Evolutionary conservation across 495 filamentous ascomycete species (phyloP).

Genomic region (Podospora pseudopauciseta): DNA sequence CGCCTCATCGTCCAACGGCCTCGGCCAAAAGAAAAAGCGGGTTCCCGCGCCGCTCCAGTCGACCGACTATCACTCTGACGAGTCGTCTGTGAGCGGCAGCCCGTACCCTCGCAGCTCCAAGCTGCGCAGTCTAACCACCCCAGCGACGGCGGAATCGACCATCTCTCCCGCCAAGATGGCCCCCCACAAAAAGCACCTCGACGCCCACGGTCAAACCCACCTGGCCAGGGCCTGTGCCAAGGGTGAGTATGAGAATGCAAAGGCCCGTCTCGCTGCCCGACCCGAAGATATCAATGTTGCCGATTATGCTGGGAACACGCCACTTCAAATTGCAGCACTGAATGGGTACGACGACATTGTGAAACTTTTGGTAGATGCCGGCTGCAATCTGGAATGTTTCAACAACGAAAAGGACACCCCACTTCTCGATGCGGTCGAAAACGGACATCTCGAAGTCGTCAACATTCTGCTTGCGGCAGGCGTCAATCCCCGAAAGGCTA

Average conservation of each 20-base stretch:
- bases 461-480: slow-evolving; percentile 77
- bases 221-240: slow-evolving; percentile 80
- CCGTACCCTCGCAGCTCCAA: slow-evolving; percentile 65
- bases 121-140: slow-evolving; percentile 60
- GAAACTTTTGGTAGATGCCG: slow-evolving; percentile 70
- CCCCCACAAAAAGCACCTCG: slow-evolving; percentile 73
- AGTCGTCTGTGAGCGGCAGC: slow-evolving; percentile 69
- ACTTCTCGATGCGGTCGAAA: slow-evolving; percentile 92
- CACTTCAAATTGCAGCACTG: slow-evolving; percentile 84
- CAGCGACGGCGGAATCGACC: slow-evolving; percentile 49
- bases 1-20: slow-evolving; percentile 47
- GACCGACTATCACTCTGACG: slow-evolving; percentile 66
- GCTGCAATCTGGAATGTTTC: slow-evolving; percentile 72
- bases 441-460: slow-evolving; percentile 87
- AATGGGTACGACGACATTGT: slow-evolving; percentile 80
- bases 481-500: slow-evolving; percentile 82
- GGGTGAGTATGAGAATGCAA: slow-evolving; percentile 68
- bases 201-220: slow-evolving; percentile 79
- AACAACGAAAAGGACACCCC: slow-evolving; percentile 91
- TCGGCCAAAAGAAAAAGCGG: slow-evolving; percentile 54
- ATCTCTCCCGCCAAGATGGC: slow-evolving; percentile 66
- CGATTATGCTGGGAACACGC: slow-evolving; percentile 92
- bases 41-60: slow-evolving; percentile 55
- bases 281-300: slow-evolving; percentile 83
- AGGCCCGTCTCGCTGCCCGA: slow-evolving; percentile 64